These are phyloP conservation scores for Flaveria brownii DNA, from an alignment of 129 eudicot genomes.

Conservation along the genomic window DNA sequence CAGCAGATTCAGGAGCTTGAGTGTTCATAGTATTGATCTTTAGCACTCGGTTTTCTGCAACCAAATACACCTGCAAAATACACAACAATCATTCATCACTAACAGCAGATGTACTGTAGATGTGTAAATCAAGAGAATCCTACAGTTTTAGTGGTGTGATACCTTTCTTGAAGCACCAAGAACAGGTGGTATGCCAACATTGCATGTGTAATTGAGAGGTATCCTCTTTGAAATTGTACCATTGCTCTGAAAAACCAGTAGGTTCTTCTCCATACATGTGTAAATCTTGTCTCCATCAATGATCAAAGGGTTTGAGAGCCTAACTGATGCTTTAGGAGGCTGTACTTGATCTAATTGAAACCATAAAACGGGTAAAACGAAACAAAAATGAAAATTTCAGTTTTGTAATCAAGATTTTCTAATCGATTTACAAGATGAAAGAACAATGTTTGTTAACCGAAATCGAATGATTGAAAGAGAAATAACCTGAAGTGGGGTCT, in stretches of 20 bases:
- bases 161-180: slow-evolving; percentile 72
- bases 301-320: slow-evolving; percentile 63
- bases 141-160: slow-evolving; percentile 6
- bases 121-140: slow-evolving; percentile 1
- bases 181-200: slow-evolving; percentile 54
- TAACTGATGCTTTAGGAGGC: slow-evolving; percentile 34
- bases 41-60: slow-evolving; percentile 75
- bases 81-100: slow-evolving; percentile 4
- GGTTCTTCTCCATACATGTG: slow-evolving; percentile 50
- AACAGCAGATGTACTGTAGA: neutral
- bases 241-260: slow-evolving; percentile 65
- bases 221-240: slow-evolving; percentile 64
- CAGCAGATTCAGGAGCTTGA: slow-evolving; percentile 47
- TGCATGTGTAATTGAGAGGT: slow-evolving; percentile 65
- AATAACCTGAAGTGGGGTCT: slow-evolving; percentile 41
- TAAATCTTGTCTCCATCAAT: slow-evolving; percentile 71
- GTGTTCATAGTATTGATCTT: slow-evolving; percentile 42
- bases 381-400: neutral
- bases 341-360: slow-evolving; percentile 37
- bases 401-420: neutral
- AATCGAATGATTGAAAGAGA: neutral
- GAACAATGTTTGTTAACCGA: neutral
- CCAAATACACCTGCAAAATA: slow-evolving; percentile 66
- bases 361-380: neutral
- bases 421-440: neutral